Evolutionary conservation across 2,329 filamentous ascomycete genomes (phyloP).

Genomic region (Paraconiothyrium brasiliense): DNA sequence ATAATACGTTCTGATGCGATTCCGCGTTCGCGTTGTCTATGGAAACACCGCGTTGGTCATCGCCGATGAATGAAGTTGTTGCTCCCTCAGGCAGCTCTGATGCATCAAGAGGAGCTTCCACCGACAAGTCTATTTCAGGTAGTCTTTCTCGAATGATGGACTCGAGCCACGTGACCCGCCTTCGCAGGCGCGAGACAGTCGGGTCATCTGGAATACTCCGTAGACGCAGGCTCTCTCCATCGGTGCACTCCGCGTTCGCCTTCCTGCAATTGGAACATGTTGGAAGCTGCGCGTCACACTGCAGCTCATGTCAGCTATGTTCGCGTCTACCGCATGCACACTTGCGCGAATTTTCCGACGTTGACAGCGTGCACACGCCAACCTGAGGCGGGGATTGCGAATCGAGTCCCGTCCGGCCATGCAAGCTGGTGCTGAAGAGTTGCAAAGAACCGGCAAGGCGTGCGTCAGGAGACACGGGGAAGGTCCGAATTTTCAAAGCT

Average conservation of each 20-base stretch:
- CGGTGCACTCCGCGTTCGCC: conserved; percentile 19
- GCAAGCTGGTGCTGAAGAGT: background rate
- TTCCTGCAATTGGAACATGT: conserved; percentile 25
- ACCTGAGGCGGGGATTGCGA: conserved; percentile 23
- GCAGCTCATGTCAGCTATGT: background rate
- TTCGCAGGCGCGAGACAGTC: conserved; percentile 12
- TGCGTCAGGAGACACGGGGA: background rate
- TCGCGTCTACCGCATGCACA: background rate
- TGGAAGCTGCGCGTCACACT: conserved; percentile 26
- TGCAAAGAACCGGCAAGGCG: background rate
- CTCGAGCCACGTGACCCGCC: conserved; percentile 24
- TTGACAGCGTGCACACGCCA: conserved; percentile 26
- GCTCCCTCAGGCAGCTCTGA: background rate
- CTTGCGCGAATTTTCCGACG: conserved; percentile 27
- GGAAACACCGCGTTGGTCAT: background rate
- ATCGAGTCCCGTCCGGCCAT: conserved; percentile 3
- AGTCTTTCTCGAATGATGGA: conserved; percentile 23
- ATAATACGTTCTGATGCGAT: background rate
- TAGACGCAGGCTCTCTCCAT: conserved; percentile 25
- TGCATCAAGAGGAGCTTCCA: background rate
- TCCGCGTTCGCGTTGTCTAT: background rate
- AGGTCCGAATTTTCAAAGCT: conserved; percentile 7
- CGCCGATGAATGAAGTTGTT: background rate
- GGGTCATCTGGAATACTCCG: conserved; percentile 10
- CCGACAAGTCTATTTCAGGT: conserved; percentile 21